Conservation (phyloP, 2,329 filamentous ascomycete genomes). For the Tolypocladium ovalisporum region DNA sequence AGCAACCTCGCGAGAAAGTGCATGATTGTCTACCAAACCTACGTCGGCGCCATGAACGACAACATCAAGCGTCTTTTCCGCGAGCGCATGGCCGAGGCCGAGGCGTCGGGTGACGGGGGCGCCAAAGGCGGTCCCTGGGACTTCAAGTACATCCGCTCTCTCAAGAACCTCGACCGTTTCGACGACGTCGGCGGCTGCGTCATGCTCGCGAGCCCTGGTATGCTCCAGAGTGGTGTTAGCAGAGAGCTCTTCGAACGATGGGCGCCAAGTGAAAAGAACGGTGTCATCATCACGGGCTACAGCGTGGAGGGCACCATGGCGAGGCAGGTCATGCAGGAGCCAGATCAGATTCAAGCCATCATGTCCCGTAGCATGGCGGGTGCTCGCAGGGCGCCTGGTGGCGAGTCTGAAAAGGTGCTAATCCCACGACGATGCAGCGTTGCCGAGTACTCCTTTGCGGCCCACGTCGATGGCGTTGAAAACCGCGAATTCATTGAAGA, state of each 20-base stretch:
- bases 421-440: conserved; percentile 88
- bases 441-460: conserved; percentile 89
- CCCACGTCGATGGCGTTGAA: conserved; percentile 91
- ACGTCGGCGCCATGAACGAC: conserved; percentile 97
- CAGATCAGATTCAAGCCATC: conserved; percentile 86
- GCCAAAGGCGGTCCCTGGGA: conserved; percentile 89
- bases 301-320: conserved; percentile 98
- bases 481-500: conserved; percentile 97
- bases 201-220: conserved; percentile 95
- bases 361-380: conserved; percentile 65
- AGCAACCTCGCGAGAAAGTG: conserved; percentile 91
- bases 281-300: conserved; percentile 97
- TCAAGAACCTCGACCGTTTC: conserved; percentile 90
- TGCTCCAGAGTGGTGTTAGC: conserved; percentile 94
- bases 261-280: conserved; percentile 93
- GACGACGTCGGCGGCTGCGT: conserved; percentile 93
- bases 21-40: conserved; percentile 98
- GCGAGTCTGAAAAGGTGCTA: conserved; percentile 76
- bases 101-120: conserved; percentile 62
- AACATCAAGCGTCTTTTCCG: conserved; percentile 95
- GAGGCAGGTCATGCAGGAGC: conserved; percentile 88
- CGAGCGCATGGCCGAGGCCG: conserved; percentile 83
- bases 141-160: conserved; percentile 83
- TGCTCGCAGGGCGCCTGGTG: conserved; percentile 49
- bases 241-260: conserved; percentile 87